Conservation (phyloP, 176 grass and related monocot species). For the Phoenix dactylifera region DNA sequence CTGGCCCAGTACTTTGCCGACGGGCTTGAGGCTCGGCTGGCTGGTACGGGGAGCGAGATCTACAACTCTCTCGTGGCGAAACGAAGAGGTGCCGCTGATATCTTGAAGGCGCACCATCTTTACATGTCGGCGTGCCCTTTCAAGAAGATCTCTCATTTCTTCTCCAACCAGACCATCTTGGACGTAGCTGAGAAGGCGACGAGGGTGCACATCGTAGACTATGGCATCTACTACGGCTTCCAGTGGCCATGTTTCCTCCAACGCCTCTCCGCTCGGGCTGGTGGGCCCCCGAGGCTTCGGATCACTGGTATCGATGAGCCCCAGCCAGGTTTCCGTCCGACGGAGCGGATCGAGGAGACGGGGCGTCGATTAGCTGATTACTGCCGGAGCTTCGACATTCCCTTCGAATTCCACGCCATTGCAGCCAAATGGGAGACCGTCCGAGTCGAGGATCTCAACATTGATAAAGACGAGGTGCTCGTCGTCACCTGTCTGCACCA, state of each 20-base stretch:
- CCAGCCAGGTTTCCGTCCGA: constrained; percentile 65
- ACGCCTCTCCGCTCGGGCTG: constrained; percentile 34
- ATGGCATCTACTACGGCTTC: constrained; percentile 78
- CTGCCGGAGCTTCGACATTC: constrained; percentile 53
- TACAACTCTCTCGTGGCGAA: constrained; percentile 51
- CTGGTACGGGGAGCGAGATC: constrained; percentile 75
- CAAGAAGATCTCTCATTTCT: constrained; percentile 94
- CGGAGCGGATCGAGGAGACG: constrained; percentile 68
- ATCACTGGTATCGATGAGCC: constrained; percentile 87
- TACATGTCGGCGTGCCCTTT: constrained; percentile 78
- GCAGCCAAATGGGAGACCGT: constrained; percentile 58
- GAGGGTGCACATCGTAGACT: constrained; percentile 84
- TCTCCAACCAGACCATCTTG: constrained; percentile 82
- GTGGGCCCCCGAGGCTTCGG: constrained; percentile 57
- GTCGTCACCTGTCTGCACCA: constrained; percentile 66
- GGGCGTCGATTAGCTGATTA: constrained; percentile 72
- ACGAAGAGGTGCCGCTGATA: constrained; percentile 43
- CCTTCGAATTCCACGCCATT: constrained; percentile 69
- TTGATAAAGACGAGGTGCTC: constrained; percentile 68
- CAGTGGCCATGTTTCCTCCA: constrained; percentile 96
- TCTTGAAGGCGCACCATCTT: constrained; percentile 81
- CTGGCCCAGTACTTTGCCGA: constrained; percentile 79
- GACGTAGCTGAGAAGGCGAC: constrained; percentile 57
- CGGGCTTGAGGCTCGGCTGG: constrained; percentile 79
- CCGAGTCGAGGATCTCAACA: constrained; percentile 58